Evolutionary conservation across 1,284 basidiomycete species (phyloP).

Genomic region (Malassezia sympodialis): DNA sequence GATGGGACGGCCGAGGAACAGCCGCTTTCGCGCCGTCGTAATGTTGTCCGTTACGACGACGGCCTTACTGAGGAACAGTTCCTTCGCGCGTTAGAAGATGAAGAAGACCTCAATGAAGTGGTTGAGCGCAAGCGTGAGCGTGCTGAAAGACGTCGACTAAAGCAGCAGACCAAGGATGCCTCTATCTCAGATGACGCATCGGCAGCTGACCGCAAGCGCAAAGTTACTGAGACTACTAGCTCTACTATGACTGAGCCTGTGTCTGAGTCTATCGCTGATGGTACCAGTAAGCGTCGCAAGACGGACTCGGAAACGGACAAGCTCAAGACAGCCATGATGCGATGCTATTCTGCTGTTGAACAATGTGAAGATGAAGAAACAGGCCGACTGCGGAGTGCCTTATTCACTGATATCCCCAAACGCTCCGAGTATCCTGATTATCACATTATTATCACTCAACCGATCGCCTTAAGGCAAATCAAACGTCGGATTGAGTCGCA

Average conservation of each 20-base stretch:
- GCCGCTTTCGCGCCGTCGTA: constrained; percentile 74
- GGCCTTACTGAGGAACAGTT: constrained; percentile 85
- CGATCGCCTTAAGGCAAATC: constrained; percentile 78
- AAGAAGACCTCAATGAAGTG: constrained; percentile 60
- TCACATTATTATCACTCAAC: constrained; percentile 55
- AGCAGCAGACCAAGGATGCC: constrained; percentile 19
- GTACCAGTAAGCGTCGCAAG: constrained; percentile 58
- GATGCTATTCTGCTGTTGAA: constrained; percentile 68
- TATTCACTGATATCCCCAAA: constrained; percentile 49
- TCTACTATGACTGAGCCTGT: constrained; percentile 22
- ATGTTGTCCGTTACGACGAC: constrained; percentile 83
- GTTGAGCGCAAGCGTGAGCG: constrained; percentile 47
- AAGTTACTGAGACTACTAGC: constrained; percentile 14
- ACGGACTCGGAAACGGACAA: constrained; percentile 55
- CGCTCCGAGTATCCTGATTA: constrained; percentile 79
- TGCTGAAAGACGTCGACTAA: constrained; percentile 40
- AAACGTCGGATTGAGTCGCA: constrained; percentile 67
- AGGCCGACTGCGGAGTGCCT: constrained; percentile 33
- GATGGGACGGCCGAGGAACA: constrained; percentile 53
- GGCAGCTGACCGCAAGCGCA: constrained; percentile 31
- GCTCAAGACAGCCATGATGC: constrained; percentile 74
- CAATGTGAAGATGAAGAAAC: constrained; percentile 62
- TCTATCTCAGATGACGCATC: constrained; percentile 18
- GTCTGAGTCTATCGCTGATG: constrained; percentile 38
- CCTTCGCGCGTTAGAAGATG: constrained; percentile 65